phyloP scores from a whole-genome alignment of 2,329 filamentous ascomycete genomes.

The Botrytis galanthina region DNA sequence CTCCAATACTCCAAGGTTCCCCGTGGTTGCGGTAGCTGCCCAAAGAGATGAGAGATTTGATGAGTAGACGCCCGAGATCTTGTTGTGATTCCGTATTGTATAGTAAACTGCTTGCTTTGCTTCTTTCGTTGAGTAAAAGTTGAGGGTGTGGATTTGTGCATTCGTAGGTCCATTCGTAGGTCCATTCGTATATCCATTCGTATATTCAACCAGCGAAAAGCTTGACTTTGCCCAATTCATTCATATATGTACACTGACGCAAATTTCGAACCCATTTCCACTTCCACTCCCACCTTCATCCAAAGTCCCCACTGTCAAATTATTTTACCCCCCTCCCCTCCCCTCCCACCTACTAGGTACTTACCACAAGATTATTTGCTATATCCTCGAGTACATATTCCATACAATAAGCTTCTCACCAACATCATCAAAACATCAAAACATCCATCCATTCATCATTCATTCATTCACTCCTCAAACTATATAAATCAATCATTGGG shows the following conservation, averaged over 20 bases:
- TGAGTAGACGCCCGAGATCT: neutral
- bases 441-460: too few relatives aligned
- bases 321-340: neutral
- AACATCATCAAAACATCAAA: neutral
- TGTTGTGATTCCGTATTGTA: too few relatives aligned
- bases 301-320: neutral
- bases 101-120: neutral
- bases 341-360: too few relatives aligned
- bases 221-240: conserved; percentile 1
- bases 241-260: conserved; percentile 3
- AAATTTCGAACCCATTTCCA: neutral
- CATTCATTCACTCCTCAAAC: neutral
- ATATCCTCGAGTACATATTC: too few relatives aligned
- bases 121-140: neutral
- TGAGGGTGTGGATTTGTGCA: neutral
- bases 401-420: neutral
- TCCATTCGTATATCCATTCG: too few relatives aligned
- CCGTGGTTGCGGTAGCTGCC: neutral
- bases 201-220: neutral
- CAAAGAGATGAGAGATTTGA: neutral
- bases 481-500: neutral
- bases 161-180: too few relatives aligned
- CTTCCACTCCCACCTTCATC: neutral
- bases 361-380: neutral
- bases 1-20: neutral